phyloP scores from a whole-genome alignment of 2,329 filamentous ascomycete genomes.

The Neofusicoccum laricinum region DNA sequence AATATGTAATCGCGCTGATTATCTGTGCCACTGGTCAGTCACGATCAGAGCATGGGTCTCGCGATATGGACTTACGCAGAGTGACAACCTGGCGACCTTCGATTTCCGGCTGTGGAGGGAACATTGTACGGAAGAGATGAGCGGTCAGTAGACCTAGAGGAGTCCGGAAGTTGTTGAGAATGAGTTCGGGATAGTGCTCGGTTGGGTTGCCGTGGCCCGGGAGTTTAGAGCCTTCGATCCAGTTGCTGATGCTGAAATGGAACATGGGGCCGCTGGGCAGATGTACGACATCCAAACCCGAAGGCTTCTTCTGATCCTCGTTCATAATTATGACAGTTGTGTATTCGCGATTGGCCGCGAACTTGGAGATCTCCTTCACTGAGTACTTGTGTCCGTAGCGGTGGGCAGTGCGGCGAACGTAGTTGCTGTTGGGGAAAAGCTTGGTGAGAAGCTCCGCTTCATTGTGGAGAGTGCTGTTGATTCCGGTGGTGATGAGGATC shows the following conservation, averaged over 20 bases:
- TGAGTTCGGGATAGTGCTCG: conserved; percentile 83
- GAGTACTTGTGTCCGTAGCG: conserved; percentile 87
- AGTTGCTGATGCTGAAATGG: conserved; percentile 87
- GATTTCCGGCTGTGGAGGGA: conserved; percentile 78
- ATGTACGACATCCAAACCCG: conserved; percentile 79
- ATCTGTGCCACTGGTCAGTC: conserved; percentile 38
- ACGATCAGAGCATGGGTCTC: neutral
- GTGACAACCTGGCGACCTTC: conserved; percentile 87
- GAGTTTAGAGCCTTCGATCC: conserved; percentile 82
- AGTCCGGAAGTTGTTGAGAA: conserved; percentile 93
- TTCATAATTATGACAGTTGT: conserved; percentile 81
- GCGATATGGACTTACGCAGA: conserved; percentile 45
- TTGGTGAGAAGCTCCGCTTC: conserved; percentile 75
- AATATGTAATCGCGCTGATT: conserved; percentile 98
- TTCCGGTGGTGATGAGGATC: conserved; percentile 84
- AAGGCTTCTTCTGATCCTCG: conserved; percentile 83
- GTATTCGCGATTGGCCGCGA: conserved; percentile 77
- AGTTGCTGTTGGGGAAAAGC: conserved; percentile 76
- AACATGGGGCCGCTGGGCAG: conserved; percentile 85
- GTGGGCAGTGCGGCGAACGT: conserved; percentile 82
- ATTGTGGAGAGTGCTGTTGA: conserved; percentile 84
- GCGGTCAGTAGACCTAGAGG: conserved; percentile 86
- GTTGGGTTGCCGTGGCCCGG: conserved; percentile 89
- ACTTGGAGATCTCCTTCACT: conserved; percentile 83
- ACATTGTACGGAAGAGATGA: conserved; percentile 73